Conservation (phyloP, 306 rosid species). For the Ormosia semicastrata region DNA sequence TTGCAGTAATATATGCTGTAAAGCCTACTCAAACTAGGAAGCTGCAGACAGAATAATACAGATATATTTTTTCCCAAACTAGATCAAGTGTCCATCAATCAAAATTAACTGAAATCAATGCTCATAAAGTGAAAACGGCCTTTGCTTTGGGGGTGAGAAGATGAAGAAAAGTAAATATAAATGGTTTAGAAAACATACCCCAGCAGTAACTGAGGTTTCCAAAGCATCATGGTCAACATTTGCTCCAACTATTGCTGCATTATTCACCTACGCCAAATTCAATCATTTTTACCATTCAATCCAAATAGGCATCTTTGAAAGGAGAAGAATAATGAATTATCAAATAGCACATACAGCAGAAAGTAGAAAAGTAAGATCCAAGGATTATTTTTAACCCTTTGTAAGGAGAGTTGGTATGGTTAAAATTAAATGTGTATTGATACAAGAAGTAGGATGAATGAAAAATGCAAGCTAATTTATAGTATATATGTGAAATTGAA, state of each 20-base stretch:
- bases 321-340: no score
- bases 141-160: not conserved
- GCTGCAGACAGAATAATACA: not conserved
- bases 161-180: not conserved
- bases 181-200: not conserved
- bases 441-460: not conserved
- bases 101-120: not conserved
- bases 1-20: not conserved
- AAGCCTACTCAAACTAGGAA: not conserved
- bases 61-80: not conserved
- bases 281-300: not conserved
- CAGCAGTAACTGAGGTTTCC: no score
- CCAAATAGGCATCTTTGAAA: not conserved
- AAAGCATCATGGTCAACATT: not conserved
- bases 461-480: not conserved
- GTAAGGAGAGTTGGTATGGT: not conserved
- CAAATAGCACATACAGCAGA: not conserved
- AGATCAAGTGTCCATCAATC: not conserved
- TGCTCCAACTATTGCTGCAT: not conserved
- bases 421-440: not conserved
- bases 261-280: slow-evolving; percentile 17
- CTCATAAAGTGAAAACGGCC: not conserved
- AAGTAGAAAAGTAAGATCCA: not conserved
- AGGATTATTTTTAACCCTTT: no score
- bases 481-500: not conserved